Evolutionary conservation across 495 filamentous ascomycete genomes (phyloP).

Genomic region (Bathelium albidoporum): DNA sequence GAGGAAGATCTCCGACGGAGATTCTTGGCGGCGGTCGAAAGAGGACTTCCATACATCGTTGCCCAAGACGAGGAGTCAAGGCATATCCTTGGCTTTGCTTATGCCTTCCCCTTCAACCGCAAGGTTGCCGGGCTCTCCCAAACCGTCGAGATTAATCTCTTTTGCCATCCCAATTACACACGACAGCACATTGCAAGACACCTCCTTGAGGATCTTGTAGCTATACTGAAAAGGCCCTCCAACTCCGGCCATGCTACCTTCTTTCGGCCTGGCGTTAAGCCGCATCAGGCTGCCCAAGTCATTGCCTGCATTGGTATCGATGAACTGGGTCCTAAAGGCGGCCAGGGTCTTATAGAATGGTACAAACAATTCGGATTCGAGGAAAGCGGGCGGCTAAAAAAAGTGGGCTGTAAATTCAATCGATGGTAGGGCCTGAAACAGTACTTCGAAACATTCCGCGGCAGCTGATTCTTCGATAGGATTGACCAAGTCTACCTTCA

Average conservation of each 20-base stretch:
- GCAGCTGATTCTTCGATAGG: neutral
- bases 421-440: constrained; percentile 1
- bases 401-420: constrained; percentile 9
- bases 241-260: constrained; percentile 1
- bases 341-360: constrained; percentile 7
- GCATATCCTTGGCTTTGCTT: constrained; percentile 6
- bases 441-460: neutral
- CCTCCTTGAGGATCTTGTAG: constrained; percentile 2
- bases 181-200: constrained; percentile 5
- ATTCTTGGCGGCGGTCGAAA: neutral
- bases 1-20: neutral
- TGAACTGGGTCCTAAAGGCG: neutral
- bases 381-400: constrained; percentile 6
- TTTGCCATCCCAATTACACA: constrained; percentile 7
- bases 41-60: constrained; percentile 7
- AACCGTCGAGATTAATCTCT: constrained; percentile 11
- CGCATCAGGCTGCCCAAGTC: neutral
- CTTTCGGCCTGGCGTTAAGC: neutral
- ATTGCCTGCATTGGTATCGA: constrained; percentile 9
- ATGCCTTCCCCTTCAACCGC: constrained; percentile 6
- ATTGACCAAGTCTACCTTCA: constrained; percentile 2
- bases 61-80: neutral
- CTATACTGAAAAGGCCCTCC: constrained; percentile 3
- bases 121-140: constrained; percentile 1
- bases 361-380: constrained; percentile 8